Percentiles rank a stretch among this genome's conserved stretches.
phyloP scores from a whole-genome alignment of 1,139 yeast genomes.

The Casaregolazyma suthepensis region DNA sequence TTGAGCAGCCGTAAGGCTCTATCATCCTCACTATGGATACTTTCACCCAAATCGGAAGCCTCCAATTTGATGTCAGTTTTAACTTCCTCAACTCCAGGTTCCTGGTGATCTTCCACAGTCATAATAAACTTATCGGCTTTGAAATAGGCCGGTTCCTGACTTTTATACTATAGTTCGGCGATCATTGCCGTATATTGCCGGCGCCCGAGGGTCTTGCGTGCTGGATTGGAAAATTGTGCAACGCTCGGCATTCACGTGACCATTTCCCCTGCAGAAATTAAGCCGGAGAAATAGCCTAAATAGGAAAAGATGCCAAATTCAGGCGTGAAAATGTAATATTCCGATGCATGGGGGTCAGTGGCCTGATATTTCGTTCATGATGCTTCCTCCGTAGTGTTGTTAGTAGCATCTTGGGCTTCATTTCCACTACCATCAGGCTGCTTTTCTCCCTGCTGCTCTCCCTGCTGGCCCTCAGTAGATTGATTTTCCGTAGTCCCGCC shows the following conservation, averaged over 20 bases:
- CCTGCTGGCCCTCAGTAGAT: neutral
- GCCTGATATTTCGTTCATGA: neutral
- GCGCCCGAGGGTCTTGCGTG: neutral
- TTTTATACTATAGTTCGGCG: neutral
- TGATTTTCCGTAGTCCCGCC: neutral
- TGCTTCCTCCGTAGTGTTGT: neutral
- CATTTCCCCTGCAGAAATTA: neutral
- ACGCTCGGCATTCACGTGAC: neutral
- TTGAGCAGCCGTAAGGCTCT: conserved; percentile 9
- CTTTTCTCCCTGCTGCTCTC: neutral
- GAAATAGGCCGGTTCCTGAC: neutral
- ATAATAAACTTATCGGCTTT: neutral
- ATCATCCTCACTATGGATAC: conserved; percentile 6
- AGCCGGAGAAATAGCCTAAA: neutral
- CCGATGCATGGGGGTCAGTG: neutral
- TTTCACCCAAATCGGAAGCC: neutral
- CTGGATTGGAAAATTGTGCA: neutral
- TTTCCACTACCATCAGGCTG: neutral
- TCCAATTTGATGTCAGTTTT: neutral
- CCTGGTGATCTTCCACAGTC: neutral
- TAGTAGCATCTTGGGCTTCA: neutral
- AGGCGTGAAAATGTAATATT: neutral
- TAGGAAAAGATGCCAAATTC: neutral
- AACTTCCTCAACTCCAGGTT: neutral
- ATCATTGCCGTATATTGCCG: neutral